Evolutionary conservation across 106 monocot species (phyloP), one percentile per base, ranked within the genome.

Genomic region (Allium fistulosum): DNA sequence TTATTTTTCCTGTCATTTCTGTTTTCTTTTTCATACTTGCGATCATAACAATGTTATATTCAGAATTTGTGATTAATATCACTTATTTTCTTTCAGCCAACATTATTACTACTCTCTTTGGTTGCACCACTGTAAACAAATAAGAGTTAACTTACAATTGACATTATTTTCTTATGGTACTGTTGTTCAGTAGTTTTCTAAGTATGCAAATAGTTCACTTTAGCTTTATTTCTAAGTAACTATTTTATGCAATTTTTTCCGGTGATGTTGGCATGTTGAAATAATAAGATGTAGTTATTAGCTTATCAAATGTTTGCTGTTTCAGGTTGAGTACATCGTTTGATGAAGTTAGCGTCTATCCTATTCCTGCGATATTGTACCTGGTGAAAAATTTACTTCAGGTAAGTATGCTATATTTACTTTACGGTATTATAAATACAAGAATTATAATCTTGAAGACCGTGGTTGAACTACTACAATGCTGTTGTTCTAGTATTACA

Each of bases 321-420:
- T 51, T 74, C 84, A 97, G 97, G 76, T 81, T 99, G 72, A 87
- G 66, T 61, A 83, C 87, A 28, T 74, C 92, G 8, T 75, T 84
- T 28, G 80, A 92, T 74, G 97, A 99, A 99, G 84, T 92, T 66
- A 84, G 52, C 14, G 86, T 99, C 22, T 99, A 92, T 80, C 89
- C 97, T 46, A 85, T 99, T 69, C 97, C 97, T 72, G 97, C 97
- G 58, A 52, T 74, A 49, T 86, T 99, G 68, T 99, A 99, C 74
- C 81, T 99, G 69, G 71, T 87, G 8, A 99, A 99, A 71, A 99
- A 99, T 61, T 78, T 99, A 61, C 71, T 99, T 16, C 97, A 99
- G 84, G 97, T 99, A 77, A 16, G 26, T 14, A 13, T 47, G 26
- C 59, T 64, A 13, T 58, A 12, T 10, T 15, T 70, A 50, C 17